Base-by-base conservation (phyloP, 202 grass and related monocot species). In the Elaeis oleifera region DNA sequence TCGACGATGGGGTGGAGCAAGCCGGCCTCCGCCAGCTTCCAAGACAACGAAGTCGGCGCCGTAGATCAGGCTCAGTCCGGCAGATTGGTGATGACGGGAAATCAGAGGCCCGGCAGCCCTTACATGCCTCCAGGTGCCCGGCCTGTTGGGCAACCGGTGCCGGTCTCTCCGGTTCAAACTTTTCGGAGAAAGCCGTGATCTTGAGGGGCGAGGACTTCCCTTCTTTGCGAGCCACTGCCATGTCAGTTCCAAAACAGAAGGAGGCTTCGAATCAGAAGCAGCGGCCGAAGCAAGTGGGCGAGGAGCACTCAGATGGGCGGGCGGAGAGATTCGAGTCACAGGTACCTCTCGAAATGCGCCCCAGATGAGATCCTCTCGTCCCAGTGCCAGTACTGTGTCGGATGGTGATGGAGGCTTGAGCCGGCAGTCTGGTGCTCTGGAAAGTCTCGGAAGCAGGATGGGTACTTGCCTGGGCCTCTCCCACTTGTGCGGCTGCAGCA, bases 161-260 rank as follows among this genome's bases (percentile, higher is more conserved):
- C 65, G 55, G 51, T 39, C 50, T 59, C 61, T 16, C 74, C 81
- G 0, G 56, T 68, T 2, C 79, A 89, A 55, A 80, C 71, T 6
- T 79, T 31, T 18, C 49, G 18, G 88, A 86, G 50, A 97, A 81
- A 81, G 74, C 88, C 13, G 78, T 84, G 21, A 54, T 97, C 65
- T 64, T 92, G 77, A 81, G 83, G 5, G 88, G 92, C 18, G 94
- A 97, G 74, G 94, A 97, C 74, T 97, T 97, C 69, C 94, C 94
- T 53, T 91, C 94, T 59, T 71, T 97, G 29, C 76, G 81, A 57
- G 94, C 94, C 5, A 79, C 94, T 0, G 75, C 87, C 6, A 60
- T 77, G 0, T 81, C 84, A 0, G 79, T 74, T 5, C 73, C 82
- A 9, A 68, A 56, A 28, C 65, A 44, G 52, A 68, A 56, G 27